Evolutionary conservation across 495 filamentous ascomycete species (phyloP).

Genomic region (Amphirosellinia nigrospora): DNA sequence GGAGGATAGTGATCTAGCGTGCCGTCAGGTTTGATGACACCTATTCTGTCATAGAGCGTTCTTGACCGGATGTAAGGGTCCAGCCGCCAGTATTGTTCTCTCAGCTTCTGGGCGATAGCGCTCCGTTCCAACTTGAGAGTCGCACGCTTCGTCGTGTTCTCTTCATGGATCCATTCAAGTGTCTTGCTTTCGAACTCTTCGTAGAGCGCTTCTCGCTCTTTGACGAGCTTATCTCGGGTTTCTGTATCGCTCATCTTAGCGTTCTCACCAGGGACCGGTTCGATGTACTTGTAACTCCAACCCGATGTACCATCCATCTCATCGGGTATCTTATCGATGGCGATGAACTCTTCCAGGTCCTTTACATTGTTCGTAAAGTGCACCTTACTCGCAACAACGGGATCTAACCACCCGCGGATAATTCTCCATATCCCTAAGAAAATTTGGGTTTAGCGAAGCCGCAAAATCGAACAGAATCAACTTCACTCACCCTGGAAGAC

Average conservation of each 20-base stretch:
- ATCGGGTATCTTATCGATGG: conserved; percentile 70
- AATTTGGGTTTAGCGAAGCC: conserved; percentile 16
- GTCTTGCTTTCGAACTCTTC: conserved; percentile 74
- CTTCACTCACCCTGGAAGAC: conserved; percentile 79
- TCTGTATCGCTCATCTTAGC: conserved; percentile 68
- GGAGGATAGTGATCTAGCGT: conserved; percentile 71
- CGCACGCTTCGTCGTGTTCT: conserved; percentile 41
- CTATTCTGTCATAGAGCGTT: conserved; percentile 75
- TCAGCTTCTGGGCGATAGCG: conserved; percentile 63
- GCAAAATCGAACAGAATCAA: not conserved
- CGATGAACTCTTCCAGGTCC: conserved; percentile 81
- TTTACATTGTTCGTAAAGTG: conserved; percentile 87
- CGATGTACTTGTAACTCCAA: conserved; percentile 80
- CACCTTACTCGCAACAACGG: conserved; percentile 92
- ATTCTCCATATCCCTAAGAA: conserved; percentile 78
- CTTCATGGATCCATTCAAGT: conserved; percentile 67
- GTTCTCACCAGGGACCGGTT: conserved; percentile 77
- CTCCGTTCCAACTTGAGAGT: conserved; percentile 54
- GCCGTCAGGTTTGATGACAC: conserved; percentile 70
- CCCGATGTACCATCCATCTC: conserved; percentile 84
- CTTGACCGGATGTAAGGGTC: conserved; percentile 78
- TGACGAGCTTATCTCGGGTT: conserved; percentile 64
- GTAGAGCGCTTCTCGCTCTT: conserved; percentile 64
- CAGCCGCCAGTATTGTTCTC: conserved; percentile 81
- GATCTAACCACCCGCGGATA: conserved; percentile 95